Percentiles rank a stretch among this genome's conserved stretches.
phyloP scores from a whole-genome alignment of 2,329 filamentous ascomycete species.

The Colletotrichum viniferum region DNA sequence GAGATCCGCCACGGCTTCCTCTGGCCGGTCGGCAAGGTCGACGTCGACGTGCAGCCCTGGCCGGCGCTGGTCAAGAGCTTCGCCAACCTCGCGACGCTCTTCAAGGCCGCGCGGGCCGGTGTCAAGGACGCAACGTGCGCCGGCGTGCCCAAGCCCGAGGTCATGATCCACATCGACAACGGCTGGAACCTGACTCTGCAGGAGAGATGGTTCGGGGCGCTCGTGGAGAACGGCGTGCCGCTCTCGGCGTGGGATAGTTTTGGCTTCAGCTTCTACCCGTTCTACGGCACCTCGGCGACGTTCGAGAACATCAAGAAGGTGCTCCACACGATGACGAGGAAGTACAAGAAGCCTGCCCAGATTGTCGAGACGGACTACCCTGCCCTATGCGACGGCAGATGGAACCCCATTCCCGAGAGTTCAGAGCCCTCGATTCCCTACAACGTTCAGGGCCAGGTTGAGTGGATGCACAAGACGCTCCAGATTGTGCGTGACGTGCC shows the following conservation, averaged over 20 bases:
- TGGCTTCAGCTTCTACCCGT: conserved; percentile 17
- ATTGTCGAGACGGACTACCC: conserved; percentile 18
- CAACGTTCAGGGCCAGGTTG: conserved; percentile 5
- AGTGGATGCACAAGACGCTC: conserved; percentile 5
- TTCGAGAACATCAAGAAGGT: conserved; percentile 6
- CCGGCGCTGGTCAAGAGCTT: conserved; percentile 32
- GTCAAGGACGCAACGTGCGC: conserved; percentile 14
- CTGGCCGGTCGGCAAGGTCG: conserved; percentile 34
- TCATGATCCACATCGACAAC: conserved; percentile 20
- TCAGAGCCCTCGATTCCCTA: conserved; percentile 18
- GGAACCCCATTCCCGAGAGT: conserved; percentile 10
- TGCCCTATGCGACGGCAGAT: conserved; percentile 11
- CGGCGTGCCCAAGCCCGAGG: conserved; percentile 22
- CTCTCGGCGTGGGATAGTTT: conserved; percentile 12
- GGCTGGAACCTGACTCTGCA: conserved; percentile 19
- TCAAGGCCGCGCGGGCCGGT: conserved; percentile 26
- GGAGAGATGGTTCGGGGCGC: conserved; percentile 15
- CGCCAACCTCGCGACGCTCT: conserved; percentile 31
- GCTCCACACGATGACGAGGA: conserved; percentile 1
- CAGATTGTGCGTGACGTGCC: conserved; percentile 4
- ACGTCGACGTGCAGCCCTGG: conserved; percentile 36
- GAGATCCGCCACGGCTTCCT: conserved; percentile 38
- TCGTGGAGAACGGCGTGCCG: conserved; percentile 14
- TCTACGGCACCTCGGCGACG: conserved; percentile 16
- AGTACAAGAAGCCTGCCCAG: conserved; percentile 16